A percentile compares a stretch with the other conserved stretches of the same genome.
These are phyloP conservation scores for Talaromyces atroroseus DNA, from an alignment of 2,329 filamentous ascomycete genomes.

Conservation along the genomic window DNA sequence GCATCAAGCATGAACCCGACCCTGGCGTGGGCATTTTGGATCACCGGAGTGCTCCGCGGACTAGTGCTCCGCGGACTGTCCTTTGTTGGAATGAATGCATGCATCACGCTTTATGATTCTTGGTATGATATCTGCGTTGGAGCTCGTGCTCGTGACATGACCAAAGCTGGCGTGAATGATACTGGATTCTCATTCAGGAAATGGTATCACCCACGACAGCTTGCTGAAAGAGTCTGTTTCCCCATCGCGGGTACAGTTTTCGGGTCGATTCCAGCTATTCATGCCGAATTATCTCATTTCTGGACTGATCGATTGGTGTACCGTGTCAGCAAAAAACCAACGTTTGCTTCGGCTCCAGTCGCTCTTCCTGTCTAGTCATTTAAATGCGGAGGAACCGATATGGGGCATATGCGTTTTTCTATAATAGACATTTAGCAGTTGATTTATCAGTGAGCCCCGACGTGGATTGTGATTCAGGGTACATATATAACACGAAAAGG, in stretches of 20 bases:
- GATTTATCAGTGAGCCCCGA: too few species aligned
- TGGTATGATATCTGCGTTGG: slow-evolving; percentile 60
- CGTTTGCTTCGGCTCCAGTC: slow-evolving; percentile 18
- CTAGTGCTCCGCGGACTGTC: slow-evolving; percentile 54
- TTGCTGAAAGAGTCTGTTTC: slow-evolving; percentile 59
- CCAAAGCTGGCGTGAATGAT: slow-evolving; percentile 57
- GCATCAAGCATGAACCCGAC: slow-evolving; percentile 47
- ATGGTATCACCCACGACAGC: slow-evolving; percentile 53
- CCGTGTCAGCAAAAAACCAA: slow-evolving; percentile 64
- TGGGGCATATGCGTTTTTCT: too few species aligned
- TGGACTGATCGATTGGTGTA: slow-evolving; percentile 66
- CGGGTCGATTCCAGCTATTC: slow-evolving; percentile 61
- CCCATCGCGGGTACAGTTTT: slow-evolving; percentile 64
- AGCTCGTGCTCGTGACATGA: slow-evolving; percentile 61
- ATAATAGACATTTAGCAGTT: too few species aligned
- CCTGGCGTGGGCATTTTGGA: slow-evolving; percentile 54
- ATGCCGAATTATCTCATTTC: slow-evolving; percentile 64
- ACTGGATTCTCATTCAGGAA: slow-evolving; percentile 57
- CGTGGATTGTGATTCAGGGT: too few species aligned
- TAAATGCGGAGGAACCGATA: too few species aligned
- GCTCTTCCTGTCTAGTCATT: slow-evolving; percentile 10
- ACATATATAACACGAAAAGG: too few species aligned
- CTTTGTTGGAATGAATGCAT: slow-evolving; percentile 58
- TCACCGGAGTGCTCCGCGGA: slow-evolving; percentile 57
- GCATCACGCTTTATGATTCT: slow-evolving; percentile 62